A percentile compares a stretch with the other conserved stretches of the same genome.
Conservation (phyloP, 164 flowering plant genomes). For the Vitis cinerea region DNA sequence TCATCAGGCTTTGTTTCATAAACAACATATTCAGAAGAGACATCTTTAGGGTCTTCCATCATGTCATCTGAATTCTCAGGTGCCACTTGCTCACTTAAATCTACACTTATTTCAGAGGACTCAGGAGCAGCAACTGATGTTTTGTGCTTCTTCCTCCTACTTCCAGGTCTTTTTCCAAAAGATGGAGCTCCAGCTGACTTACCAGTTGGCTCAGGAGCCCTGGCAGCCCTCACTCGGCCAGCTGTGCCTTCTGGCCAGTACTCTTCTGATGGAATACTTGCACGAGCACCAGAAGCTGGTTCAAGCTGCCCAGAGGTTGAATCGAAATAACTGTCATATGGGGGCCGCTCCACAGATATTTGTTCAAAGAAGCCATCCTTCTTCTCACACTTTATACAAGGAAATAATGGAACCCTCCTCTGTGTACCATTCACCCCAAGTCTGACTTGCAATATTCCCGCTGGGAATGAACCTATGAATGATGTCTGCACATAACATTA, state of each 20-base stretch:
- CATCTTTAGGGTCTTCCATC: too few species aligned
- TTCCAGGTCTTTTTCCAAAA: slow-evolving; percentile 86
- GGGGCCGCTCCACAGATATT: slow-evolving; percentile 64
- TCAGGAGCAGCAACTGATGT: slow-evolving; percentile 41
- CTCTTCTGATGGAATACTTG: slow-evolving; percentile 78
- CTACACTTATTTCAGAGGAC: slow-evolving; percentile 36
- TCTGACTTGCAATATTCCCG: slow-evolving; percentile 24
- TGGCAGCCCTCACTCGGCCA: slow-evolving; percentile 74
- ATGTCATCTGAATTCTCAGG: slow-evolving; percentile 22
- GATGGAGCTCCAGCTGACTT: slow-evolving; percentile 68
- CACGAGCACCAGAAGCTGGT: slow-evolving; percentile 94
- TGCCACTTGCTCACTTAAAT: slow-evolving; percentile 30
- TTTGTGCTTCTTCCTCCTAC: slow-evolving; percentile 76
- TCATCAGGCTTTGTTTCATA: slow-evolving; percentile 63
- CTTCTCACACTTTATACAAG: slow-evolving; percentile 65
- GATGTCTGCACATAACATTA: slow-evolving; percentile 29
- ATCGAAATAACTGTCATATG: slow-evolving; percentile 73
- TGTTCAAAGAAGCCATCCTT: slow-evolving; percentile 43
- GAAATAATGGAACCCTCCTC: slow-evolving; percentile 25
- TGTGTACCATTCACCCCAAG: slow-evolving; percentile 19
- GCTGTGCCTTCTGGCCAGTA: slow-evolving; percentile 98
- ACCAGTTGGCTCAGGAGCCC: slow-evolving; percentile 88
- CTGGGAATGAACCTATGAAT: slow-evolving; percentile 44
- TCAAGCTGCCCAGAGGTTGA: slow-evolving; percentile 86
- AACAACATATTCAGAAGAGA: slow-evolving; percentile 57